Evolutionary conservation across 2,329 filamentous ascomycete species (phyloP).

Genomic region (Colletotrichum acutatum): DNA sequence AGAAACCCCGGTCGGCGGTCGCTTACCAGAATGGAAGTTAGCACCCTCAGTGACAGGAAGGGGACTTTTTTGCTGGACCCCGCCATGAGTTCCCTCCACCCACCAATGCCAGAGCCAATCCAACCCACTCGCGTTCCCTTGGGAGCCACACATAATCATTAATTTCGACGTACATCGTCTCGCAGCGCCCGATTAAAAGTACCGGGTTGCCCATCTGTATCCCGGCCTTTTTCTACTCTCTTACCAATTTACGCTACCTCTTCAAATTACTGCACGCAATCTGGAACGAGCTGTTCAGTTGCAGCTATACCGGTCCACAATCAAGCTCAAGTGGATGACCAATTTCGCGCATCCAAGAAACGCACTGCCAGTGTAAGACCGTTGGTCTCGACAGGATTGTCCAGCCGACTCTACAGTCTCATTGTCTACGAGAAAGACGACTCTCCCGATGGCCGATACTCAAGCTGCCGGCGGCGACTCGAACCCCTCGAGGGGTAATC

Average conservation of each 20-base stretch:
- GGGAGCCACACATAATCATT: conserved; percentile 32
- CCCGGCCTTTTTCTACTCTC: neutral
- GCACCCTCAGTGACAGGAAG: neutral
- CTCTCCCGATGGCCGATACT: conserved; percentile 21
- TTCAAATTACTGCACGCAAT: neutral
- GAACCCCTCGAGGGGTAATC: conserved; percentile 31
- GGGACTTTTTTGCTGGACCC: conserved; percentile 10
- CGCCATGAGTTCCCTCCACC: conserved; percentile 14
- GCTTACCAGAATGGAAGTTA: neutral
- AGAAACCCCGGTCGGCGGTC: conserved; percentile 26
- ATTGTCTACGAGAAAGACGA: neutral
- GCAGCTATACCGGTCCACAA: neutral
- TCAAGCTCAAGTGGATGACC: neutral
- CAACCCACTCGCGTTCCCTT: conserved; percentile 9
- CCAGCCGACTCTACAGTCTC: neutral
- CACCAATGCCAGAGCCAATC: conserved; percentile 27
- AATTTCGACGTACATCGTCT: conserved; percentile 30
- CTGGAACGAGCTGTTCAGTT: neutral
- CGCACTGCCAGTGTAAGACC: neutral
- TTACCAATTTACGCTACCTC: neutral
- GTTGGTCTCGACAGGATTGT: neutral
- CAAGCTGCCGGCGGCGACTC: conserved; percentile 13
- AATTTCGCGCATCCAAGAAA: neutral
- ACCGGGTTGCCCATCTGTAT: neutral
- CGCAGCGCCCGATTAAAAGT: conserved; percentile 15